Evolutionary conservation across 148 eudicot genomes (phyloP).

Genomic region (Cornus suecica): DNA sequence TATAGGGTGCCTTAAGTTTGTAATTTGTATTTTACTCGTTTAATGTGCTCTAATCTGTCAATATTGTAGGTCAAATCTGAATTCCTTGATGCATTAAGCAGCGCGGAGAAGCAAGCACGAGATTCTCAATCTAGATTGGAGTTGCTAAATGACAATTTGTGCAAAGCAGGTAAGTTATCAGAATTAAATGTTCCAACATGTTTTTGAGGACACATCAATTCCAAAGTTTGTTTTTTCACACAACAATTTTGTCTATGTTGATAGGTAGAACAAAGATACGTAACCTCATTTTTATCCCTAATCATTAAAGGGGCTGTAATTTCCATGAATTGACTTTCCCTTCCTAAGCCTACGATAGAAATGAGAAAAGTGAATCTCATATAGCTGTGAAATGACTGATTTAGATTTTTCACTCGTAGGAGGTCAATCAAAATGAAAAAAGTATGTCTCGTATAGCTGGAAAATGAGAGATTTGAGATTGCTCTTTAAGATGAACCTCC

Average conservation of each 20-base stretch:
- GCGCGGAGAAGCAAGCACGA: constrained; percentile 70
- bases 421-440: too few relatives aligned
- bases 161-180: constrained; percentile 55
- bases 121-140: constrained; percentile 68
- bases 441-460: too few relatives aligned
- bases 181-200: not conserved
- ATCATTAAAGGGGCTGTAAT: too few relatives aligned
- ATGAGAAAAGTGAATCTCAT: too few relatives aligned
- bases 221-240: not conserved
- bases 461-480: too few relatives aligned
- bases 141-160: constrained; percentile 49
- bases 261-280: not conserved
- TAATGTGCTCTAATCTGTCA: constrained; percentile 3
- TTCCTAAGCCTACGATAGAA: too few relatives aligned
- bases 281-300: too few relatives aligned
- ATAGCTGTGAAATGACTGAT: too few relatives aligned
- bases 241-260: not conserved
- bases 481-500: not conserved
- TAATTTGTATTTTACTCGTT: not conserved
- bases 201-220: not conserved
- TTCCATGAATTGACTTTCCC: too few relatives aligned
- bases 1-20: not conserved
- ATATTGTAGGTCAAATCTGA: constrained; percentile 78
- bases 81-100: constrained; percentile 70
- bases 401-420: too few relatives aligned